Conservation (phyloP, 371 early-diverging fungal genomes). For the Blakeslea trispora region DNA sequence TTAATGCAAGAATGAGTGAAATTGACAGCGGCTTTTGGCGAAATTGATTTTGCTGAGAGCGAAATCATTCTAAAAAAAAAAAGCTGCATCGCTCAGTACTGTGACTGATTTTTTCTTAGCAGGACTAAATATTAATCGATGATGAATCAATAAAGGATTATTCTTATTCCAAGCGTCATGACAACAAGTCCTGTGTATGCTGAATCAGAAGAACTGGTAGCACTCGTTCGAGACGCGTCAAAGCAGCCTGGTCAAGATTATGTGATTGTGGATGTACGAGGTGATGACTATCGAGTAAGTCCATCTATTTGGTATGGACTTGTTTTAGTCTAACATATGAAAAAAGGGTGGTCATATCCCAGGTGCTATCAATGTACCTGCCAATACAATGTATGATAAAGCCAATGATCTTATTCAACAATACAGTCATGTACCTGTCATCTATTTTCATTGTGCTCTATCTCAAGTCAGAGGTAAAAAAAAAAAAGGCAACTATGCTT, state of each 20-base stretch:
- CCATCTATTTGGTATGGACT: neutral
- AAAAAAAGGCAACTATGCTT: neutral
- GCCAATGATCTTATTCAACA: slow-evolving; percentile 50
- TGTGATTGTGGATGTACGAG: slow-evolving; percentile 81
- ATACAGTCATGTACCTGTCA: slow-evolving; percentile 60
- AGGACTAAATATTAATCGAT: too few relatives aligned
- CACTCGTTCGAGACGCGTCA: slow-evolving; percentile 54
- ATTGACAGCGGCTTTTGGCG: too few relatives aligned
- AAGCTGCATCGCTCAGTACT: too few relatives aligned
- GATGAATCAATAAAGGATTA: too few relatives aligned
- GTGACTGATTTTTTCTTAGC: too few relatives aligned
- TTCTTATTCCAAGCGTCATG: too few relatives aligned
- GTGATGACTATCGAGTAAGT: slow-evolving; percentile 68
- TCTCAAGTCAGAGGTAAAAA: slow-evolving; percentile 72
- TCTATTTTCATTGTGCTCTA: slow-evolving; percentile 86
- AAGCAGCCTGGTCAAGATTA: slow-evolving; percentile 69
- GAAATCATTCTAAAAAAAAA: too few relatives aligned
- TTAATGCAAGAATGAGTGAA: too few relatives aligned
- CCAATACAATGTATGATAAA: slow-evolving; percentile 55
- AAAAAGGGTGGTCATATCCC: slow-evolving; percentile 90
- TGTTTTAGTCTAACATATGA: slow-evolving; percentile 19
- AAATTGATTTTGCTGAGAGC: too few relatives aligned
- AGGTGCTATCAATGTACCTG: slow-evolving; percentile 76
- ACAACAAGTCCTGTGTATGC: slow-evolving; percentile 39
- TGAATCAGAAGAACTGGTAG: slow-evolving; percentile 62